Evolutionary conservation across 2,329 filamentous ascomycete species (phyloP), one percentile per base, ranked within the genome.

Genomic region (Talaromyces amestolkiae): DNA sequence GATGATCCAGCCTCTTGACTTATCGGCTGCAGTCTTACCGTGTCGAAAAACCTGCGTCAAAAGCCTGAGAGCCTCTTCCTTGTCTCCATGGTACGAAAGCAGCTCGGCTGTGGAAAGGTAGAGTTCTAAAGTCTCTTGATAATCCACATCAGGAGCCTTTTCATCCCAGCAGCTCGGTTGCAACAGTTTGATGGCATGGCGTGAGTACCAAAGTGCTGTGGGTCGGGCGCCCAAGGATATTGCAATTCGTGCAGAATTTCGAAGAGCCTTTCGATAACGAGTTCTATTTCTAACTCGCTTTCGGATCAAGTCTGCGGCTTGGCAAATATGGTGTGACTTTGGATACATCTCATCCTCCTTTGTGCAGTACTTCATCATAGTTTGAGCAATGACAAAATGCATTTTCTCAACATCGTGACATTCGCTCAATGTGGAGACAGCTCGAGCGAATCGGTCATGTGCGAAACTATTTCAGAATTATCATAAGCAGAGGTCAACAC

Each of bases 321-420:
- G 86, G 73, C 91, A 93, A 3, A 97, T 89, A 75, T 97, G 94
- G 5, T 89, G 86, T 24, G 92, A 91, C 66, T 90, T 89, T 66
- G 86, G 89, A 72, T 96, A 93, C 13, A 88, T 84, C 31, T 85
- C 84, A 59, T 84, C 84, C 1, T 86, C 82, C 66, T 92, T 88
- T 27, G 85, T 79, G 24, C 80, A 87, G 70, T 93, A 89, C 70
- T 91, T 90, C 75, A 93, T 86, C 69, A 97, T 86, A 0, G 89
- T 90, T 73, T 92, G 89, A 0, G 91, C 90, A 71, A 97, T 92
- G 54, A 93, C 87, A 71, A 93, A 97, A 77, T 97, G 93, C 93
- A 97, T 97, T 70, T 91, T 90, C 22, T 85, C 82, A 24, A 85
- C 80, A 64, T 90, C 87, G 59, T 79, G 81, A 72, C 86, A 88